phyloP scores from a whole-genome alignment of 306 rosid genomes.

The Albizia julibrissin region DNA sequence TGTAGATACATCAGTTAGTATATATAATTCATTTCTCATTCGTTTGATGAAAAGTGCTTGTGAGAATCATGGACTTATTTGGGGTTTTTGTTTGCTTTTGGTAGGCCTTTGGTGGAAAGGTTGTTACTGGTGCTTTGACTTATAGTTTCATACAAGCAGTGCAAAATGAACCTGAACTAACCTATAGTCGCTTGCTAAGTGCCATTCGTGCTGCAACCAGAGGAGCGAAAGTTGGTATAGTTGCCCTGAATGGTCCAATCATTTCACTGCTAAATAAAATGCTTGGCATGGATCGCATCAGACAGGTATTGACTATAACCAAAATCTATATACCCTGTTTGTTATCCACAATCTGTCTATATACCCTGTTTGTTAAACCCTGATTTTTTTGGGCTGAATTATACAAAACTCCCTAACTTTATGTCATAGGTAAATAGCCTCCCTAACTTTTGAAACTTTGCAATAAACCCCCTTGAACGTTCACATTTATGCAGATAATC shows the following conservation, averaged over 20 bases:
- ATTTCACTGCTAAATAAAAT: constrained; percentile 32
- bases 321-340: neutral
- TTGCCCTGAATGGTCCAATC: constrained; percentile 32
- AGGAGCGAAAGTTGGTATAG: constrained; percentile 45
- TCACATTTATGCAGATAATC: no score
- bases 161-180: constrained; percentile 49
- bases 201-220: constrained; percentile 52
- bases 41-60: neutral
- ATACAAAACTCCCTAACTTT: no score
- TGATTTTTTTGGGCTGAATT: no score
- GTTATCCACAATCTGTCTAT: no score
- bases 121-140: constrained; percentile 63
- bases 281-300: constrained; percentile 24
- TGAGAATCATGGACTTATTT: neutral
- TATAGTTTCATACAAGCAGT: constrained; percentile 62
- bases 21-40: neutral
- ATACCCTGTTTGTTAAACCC: no score
- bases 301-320: constrained; percentile 20
- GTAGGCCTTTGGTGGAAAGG: constrained; percentile 52
- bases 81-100: constrained; percentile 2
- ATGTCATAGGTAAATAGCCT: no score
- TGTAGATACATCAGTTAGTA: constrained; percentile 47
- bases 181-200: constrained; percentile 52
- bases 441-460: no score
- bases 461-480: no score